Conservation (phyloP, 2,329 filamentous ascomycete species). For the Claviceps sp. region DNA sequence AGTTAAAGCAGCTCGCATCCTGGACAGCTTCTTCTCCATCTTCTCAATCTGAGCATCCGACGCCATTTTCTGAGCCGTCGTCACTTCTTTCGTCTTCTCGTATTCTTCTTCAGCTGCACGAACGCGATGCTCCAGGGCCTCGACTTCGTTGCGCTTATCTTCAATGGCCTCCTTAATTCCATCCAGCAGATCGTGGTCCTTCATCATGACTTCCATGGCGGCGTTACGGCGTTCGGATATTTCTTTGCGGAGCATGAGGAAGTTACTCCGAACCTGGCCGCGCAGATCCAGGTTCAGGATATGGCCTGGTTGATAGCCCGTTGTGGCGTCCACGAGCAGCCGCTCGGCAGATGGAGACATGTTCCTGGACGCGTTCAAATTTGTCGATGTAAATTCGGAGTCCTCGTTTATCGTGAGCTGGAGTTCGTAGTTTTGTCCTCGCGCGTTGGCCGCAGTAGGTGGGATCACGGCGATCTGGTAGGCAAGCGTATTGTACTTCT, state of each 20-base stretch:
- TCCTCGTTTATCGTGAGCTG: constrained; percentile 66
- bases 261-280: constrained; percentile 65
- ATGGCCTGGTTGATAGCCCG: constrained; percentile 80
- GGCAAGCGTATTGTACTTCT: constrained; percentile 84
- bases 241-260: constrained; percentile 70
- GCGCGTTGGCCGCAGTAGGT: constrained; percentile 68
- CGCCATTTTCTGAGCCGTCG: constrained; percentile 72
- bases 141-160: constrained; percentile 85
- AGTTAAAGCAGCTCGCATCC: constrained; percentile 71
- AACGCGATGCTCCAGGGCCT: constrained; percentile 78
- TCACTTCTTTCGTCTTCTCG: constrained; percentile 79
- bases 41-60: constrained; percentile 93
- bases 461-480: constrained; percentile 92
- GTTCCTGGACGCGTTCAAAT: constrained; percentile 30
- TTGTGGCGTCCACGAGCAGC: constrained; percentile 66
- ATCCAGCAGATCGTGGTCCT: constrained; percentile 85
- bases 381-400: constrained; percentile 60
- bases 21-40: constrained; percentile 95
- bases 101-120: constrained; percentile 85
- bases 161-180: constrained; percentile 94
- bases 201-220: constrained; percentile 82
- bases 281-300: constrained; percentile 81
- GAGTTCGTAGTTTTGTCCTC: constrained; percentile 75
- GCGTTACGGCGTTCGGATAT: constrained; percentile 77
- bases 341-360: constrained; percentile 45